Conservation (phyloP, 495 filamentous ascomycete genomes). For the Penicillium goetzii region DNA sequence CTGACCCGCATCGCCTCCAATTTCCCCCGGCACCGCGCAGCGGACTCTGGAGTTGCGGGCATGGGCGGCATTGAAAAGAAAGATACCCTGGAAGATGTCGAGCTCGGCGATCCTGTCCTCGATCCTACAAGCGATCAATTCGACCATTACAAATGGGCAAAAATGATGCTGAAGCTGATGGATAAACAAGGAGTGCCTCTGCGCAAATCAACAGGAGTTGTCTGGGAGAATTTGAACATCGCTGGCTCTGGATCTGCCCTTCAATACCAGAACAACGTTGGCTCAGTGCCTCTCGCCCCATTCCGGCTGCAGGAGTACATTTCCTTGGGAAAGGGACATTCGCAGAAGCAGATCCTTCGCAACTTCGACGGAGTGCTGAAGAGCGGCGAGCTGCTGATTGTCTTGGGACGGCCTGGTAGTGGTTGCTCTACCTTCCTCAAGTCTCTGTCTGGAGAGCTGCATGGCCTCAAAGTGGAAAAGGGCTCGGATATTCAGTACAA, state of each 20-base stretch:
- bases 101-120: constrained; percentile 54
- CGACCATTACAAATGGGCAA: constrained; percentile 60
- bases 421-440: constrained; percentile 53
- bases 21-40: constrained; percentile 36
- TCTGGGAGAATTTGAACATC: constrained; percentile 57
- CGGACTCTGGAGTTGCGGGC: constrained; percentile 29
- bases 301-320: constrained; percentile 53
- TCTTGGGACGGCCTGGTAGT: constrained; percentile 49
- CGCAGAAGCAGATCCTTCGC: constrained; percentile 47
- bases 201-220: constrained; percentile 46
- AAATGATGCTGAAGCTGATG: constrained; percentile 50
- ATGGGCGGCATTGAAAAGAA: constrained; percentile 36
- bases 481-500: constrained; percentile 55
- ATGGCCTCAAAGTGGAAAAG: constrained; percentile 46
- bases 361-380: constrained; percentile 47
- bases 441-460: constrained; percentile 41
- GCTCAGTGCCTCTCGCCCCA: constrained; percentile 51
- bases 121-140: constrained; percentile 61
- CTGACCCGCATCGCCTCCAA: constrained; percentile 46
- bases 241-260: constrained; percentile 57
- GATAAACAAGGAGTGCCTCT: constrained; percentile 49
- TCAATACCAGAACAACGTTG: constrained; percentile 61
- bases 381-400: constrained; percentile 46
- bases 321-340: constrained; percentile 28
- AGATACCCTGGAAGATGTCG: constrained; percentile 50